Evolutionary conservation across 2,329 filamentous ascomycete genomes (phyloP).

Genomic region (Thielaviopsis punctulata): DNA sequence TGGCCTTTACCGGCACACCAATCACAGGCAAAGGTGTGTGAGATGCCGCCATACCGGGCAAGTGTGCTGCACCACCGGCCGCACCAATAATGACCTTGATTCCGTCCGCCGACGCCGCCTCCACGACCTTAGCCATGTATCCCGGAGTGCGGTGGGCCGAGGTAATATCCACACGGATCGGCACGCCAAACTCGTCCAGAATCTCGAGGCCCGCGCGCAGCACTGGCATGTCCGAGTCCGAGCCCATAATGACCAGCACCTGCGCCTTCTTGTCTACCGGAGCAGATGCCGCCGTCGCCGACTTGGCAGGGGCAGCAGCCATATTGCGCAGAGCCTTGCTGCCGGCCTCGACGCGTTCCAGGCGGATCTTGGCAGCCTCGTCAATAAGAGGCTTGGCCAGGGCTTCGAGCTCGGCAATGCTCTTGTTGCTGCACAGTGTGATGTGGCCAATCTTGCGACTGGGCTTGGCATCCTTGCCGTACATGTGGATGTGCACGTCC

Average conservation of each 20-base stretch:
- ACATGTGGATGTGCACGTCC: slow-evolving; percentile 57
- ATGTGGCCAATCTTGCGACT: slow-evolving; percentile 93
- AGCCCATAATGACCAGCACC: slow-evolving; percentile 71
- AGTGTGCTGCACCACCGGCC: slow-evolving; percentile 54
- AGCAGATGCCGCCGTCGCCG: no score
- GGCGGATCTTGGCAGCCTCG: slow-evolving; percentile 40
- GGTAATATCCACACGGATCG: slow-evolving; percentile 57
- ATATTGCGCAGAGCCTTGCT: slow-evolving; percentile 21
- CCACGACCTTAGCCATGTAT: slow-evolving; percentile 51
- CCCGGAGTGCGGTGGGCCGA: slow-evolving; percentile 62
- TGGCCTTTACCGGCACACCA: slow-evolving; percentile 60
- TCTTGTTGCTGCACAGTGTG: slow-evolving; percentile 55
- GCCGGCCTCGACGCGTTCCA: slow-evolving; percentile 31
- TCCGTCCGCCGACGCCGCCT: slow-evolving; percentile 43
- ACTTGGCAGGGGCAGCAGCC: slow-evolving; percentile 10
- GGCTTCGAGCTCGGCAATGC: slow-evolving; percentile 43
- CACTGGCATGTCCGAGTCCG: slow-evolving; percentile 57
- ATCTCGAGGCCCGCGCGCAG: slow-evolving; percentile 49
- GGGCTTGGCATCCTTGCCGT: slow-evolving; percentile 77
- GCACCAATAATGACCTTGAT: slow-evolving; percentile 62
- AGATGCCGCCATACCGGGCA: slow-evolving; percentile 60
- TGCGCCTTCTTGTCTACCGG: slow-evolving; percentile 13
- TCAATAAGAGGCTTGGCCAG: slow-evolving; percentile 52
- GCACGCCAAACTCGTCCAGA: slow-evolving; percentile 51
- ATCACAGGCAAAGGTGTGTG: slow-evolving; percentile 59